phyloP scores from a whole-genome alignment of 108 stramenopile genomes.

The Licmophora abbreviata region DNA sequence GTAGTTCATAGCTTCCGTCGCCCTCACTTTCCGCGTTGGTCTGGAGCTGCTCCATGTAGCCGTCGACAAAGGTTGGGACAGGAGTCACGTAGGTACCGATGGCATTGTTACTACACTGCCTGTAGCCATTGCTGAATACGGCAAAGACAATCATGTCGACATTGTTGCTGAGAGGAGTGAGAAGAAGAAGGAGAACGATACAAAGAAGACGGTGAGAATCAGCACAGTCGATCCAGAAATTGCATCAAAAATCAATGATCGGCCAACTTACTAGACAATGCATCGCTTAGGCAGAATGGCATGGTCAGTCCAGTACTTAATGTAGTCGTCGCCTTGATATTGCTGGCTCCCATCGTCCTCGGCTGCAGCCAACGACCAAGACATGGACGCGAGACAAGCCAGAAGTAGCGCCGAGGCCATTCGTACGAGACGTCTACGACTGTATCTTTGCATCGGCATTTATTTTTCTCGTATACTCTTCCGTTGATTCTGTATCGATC shows the following conservation, averaged over 20 bases:
- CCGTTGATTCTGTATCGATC: too few relatives aligned
- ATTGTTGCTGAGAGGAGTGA: conserved; percentile 23
- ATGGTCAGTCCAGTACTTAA: conserved; percentile 78
- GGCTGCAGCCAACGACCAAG: too few relatives aligned
- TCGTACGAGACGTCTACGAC: too few relatives aligned
- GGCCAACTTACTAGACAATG: conserved; percentile 43
- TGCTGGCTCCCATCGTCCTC: too few relatives aligned
- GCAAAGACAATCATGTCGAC: conserved; percentile 71
- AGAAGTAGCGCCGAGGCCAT: too few relatives aligned
- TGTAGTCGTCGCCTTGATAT: conserved; percentile 40
- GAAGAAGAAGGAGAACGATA: neutral
- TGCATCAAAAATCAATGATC: neutral
- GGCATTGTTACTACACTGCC: conserved; percentile 61
- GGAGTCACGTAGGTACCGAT: conserved; percentile 64
- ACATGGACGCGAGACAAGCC: too few relatives aligned
- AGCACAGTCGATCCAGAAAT: neutral
- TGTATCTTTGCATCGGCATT: too few relatives aligned
- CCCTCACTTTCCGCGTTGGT: conserved; percentile 52
- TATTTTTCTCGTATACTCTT: too few relatives aligned
- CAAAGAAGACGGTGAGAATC: conserved; percentile 10
- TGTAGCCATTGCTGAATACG: conserved; percentile 57
- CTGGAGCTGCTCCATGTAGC: conserved; percentile 50
- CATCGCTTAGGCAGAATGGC: conserved; percentile 72
- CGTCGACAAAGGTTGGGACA: conserved; percentile 60
- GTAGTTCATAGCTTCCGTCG: conserved; percentile 48